phyloP scores from a whole-genome alignment of 202 grass and related monocot genomes.

The Zizania palustris region DNA sequence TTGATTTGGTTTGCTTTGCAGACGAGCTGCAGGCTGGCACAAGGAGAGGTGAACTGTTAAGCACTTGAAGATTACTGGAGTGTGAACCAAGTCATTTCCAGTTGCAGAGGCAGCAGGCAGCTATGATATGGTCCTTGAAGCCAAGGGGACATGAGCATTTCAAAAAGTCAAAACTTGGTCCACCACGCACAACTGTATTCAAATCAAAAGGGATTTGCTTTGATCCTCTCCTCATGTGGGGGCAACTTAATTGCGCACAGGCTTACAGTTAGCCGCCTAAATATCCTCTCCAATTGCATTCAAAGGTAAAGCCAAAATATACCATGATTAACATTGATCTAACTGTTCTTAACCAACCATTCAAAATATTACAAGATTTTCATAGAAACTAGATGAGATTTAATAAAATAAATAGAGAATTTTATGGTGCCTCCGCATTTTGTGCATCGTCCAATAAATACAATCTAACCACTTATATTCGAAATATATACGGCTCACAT shows the following conservation, averaged over 20 bases:
- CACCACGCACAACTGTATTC: constrained; percentile 32
- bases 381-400: no score
- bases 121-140: constrained; percentile 27
- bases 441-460: no score
- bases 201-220: constrained; percentile 31
- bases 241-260: neutral
- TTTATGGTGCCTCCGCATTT: no score
- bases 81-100: constrained; percentile 33
- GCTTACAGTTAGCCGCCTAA: neutral
- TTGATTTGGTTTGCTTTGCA: no score
- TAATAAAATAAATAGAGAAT: no score
- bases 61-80: no score
- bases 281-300: neutral
- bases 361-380: no score
- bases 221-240: constrained; percentile 29
- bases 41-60: neutral
- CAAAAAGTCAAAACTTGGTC: constrained; percentile 33
- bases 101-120: neutral
- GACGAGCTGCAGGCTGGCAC: constrained; percentile 9
- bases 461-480: no score
- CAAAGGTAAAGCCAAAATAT: no score
- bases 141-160: constrained; percentile 15
- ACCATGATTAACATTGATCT: no score
- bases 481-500: no score
- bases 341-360: no score